A percentile compares a stretch with the other conserved stretches of the same genome.
phyloP scores from a whole-genome alignment of 2,329 filamentous ascomycete species.

The Diaporthe citriasiana region DNA sequence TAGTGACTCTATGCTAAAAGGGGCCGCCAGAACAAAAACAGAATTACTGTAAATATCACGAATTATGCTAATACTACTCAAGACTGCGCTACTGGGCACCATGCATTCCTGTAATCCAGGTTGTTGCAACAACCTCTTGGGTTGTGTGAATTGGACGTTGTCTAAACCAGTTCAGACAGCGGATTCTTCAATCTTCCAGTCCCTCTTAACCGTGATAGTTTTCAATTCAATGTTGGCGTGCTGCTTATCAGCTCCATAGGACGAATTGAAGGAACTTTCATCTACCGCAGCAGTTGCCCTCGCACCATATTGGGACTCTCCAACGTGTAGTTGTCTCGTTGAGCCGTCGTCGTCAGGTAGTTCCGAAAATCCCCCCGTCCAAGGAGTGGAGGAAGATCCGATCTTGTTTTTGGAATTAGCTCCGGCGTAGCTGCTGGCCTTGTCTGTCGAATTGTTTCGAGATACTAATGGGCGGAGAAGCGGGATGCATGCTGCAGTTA shows the following conservation, averaged over 20 bases:
- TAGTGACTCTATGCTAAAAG: not conserved
- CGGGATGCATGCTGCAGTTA: slow-evolving; percentile 39
- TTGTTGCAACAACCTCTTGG: not conserved
- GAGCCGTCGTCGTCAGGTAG: slow-evolving; percentile 12
- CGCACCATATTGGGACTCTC: not conserved
- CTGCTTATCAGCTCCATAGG: not conserved
- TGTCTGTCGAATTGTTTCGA: slow-evolving; percentile 5
- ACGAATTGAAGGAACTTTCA: slow-evolving; percentile 1
- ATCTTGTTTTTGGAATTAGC: slow-evolving; percentile 1
- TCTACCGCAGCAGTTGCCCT: slow-evolving; percentile 1
- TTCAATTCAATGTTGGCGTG: not conserved
- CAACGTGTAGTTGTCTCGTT: slow-evolving; percentile 2
- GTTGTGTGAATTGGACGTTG: not conserved
- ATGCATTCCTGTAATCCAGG: not conserved
- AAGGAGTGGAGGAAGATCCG: not conserved
- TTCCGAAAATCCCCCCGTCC: not conserved
- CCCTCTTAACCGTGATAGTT: slow-evolving; percentile 15
- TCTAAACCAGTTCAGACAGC: slow-evolving; percentile 12
- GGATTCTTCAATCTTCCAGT: slow-evolving; percentile 23
- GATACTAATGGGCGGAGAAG: slow-evolving; percentile 37
- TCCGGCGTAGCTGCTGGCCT: not conserved
- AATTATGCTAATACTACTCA: not conserved
- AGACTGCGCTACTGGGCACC: not conserved
- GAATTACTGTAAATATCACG: not conserved
- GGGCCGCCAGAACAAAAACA: too few relatives aligned